Base-by-base conservation (phyloP, 2,329 filamentous ascomycete genomes). In the Xylaria sp. region DNA sequence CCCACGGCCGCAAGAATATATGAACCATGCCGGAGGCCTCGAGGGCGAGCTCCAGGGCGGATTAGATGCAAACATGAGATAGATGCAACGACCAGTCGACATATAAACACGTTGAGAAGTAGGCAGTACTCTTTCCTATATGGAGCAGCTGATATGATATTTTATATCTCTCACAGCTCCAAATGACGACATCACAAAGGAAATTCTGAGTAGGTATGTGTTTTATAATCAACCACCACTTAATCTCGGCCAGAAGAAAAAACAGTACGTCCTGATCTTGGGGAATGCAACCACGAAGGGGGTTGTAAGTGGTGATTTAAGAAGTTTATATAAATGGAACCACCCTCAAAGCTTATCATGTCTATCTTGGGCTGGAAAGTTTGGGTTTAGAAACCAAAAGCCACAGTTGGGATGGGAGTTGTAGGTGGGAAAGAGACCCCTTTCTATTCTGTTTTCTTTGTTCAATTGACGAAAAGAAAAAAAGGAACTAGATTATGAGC, bases 31-130 rank as follows among this genome's bases (percentile, higher is more conserved):
- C 54, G 82, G 82, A 51, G 84, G 84, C 4, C 81, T 90, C 23
- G 88, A 90, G 80, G 86, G 86, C 34, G 88, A 90, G 69, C 82
- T 90, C 50, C 86, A 86, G 37, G 86, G 85, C 34, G 87, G 89
- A 23, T 84, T 90, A 75, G 89, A 91, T 77, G 84, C 84, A 39
- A 60, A 76, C 44, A 75, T 77, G 66, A 75, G 76, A 75, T 76
- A 74, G 71, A 60, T 6, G 13, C 10, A 20, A 61, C 39, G 15
- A 48, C 23, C 23, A 3, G 37, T 28, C 18, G 7, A 32, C 44
- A 15, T 4, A 10, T 15, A 23, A 15, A 13, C 2, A 50, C 20
- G 2, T 3, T 9, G 9, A 28, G n/a, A 10, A 23, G 20, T n/a
- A 20, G 28, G 5, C 3, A 28, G n/a, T 15, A 2, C n/a, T 23